Evolutionary conservation across 805 yeast genomes (phyloP).

Genomic region (Pichia kluyveri): DNA sequence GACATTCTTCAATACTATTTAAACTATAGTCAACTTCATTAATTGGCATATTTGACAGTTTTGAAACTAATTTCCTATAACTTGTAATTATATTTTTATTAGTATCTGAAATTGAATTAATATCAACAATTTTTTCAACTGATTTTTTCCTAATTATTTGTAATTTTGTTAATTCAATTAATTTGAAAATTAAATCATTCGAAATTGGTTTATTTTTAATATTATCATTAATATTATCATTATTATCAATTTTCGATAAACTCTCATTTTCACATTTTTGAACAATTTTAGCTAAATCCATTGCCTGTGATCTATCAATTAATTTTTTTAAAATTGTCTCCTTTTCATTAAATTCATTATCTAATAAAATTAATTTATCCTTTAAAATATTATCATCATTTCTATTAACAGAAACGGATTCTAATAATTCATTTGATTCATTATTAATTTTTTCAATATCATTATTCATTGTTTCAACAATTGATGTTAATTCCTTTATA

Average conservation of each 20-base stretch:
- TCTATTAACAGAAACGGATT: conserved; percentile 1
- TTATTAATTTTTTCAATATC: conserved; percentile 24
- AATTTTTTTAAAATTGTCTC: conserved; percentile 16
- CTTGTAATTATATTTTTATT: conserved; percentile 51
- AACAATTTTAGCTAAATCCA: conserved; percentile 34
- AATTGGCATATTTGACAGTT: conserved; percentile 58
- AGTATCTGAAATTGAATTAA: conserved; percentile 30
- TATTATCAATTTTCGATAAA: conserved; percentile 13
- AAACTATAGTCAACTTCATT: conserved; percentile 60
- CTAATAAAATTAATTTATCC: conserved; percentile 11
- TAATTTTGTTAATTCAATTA: conserved; percentile 38
- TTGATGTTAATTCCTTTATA: conserved; percentile 21
- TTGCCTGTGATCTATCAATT: conserved; percentile 36
- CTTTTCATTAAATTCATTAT: conserved; percentile 13
- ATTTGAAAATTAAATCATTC: conserved; percentile 9
- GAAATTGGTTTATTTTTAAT: conserved; percentile 5
- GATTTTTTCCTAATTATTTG: conserved; percentile 50
- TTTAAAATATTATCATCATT: background rate
- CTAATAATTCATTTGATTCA: conserved; percentile 17
- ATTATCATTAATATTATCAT: conserved; percentile 11
- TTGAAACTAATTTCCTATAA: conserved; percentile 58
- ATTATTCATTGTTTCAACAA: conserved; percentile 22
- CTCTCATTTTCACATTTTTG: conserved; percentile 27
- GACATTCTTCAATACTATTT: conserved; percentile 42
- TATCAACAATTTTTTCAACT: conserved; percentile 34